Evolutionary conservation across 108 stramenopile genomes (phyloP).

Genomic region (Hondaea fermentalgiana): DNA sequence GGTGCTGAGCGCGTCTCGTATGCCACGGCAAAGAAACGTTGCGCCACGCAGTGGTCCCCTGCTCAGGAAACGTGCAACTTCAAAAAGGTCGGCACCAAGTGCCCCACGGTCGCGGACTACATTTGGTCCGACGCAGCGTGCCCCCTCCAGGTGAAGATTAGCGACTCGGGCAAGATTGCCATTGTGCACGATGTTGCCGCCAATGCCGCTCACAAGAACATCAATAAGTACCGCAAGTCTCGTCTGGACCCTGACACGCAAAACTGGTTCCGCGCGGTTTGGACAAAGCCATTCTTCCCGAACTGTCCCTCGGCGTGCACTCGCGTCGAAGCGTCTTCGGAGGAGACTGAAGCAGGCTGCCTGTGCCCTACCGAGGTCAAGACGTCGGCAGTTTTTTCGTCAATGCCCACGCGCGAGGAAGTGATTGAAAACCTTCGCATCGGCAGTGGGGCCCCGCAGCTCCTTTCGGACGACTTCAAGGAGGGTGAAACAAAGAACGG

Average conservation of each 20-base stretch:
- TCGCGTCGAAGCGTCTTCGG: conserved; percentile 34
- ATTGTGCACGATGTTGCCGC: conserved; percentile 41
- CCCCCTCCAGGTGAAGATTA: conserved; percentile 46
- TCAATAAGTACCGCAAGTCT: no score
- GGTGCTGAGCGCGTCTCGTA: conserved; percentile 32
- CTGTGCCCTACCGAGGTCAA: conserved; percentile 17
- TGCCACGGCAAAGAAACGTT: conserved; percentile 21
- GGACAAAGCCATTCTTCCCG: no score
- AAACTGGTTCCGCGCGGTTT: no score
- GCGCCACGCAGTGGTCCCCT: neutral
- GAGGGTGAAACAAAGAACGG: no score
- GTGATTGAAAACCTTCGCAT: no score
- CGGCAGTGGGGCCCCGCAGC: no score
- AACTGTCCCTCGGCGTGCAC: no score
- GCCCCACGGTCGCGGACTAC: conserved; percentile 27
- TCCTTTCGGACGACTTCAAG: no score
- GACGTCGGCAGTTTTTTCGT: conserved; percentile 3
- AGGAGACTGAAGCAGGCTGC: conserved; percentile 23
- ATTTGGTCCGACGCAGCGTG: conserved; percentile 51
- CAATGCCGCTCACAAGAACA: neutral
- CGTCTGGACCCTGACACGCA: no score
- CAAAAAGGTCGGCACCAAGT: conserved; percentile 16
- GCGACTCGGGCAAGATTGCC: conserved; percentile 45
- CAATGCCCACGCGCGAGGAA: neutral
- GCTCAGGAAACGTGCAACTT: neutral